Base-by-base conservation (phyloP, 768 basidiomycete genomes). In the Aureoboletus auriporus region DNA sequence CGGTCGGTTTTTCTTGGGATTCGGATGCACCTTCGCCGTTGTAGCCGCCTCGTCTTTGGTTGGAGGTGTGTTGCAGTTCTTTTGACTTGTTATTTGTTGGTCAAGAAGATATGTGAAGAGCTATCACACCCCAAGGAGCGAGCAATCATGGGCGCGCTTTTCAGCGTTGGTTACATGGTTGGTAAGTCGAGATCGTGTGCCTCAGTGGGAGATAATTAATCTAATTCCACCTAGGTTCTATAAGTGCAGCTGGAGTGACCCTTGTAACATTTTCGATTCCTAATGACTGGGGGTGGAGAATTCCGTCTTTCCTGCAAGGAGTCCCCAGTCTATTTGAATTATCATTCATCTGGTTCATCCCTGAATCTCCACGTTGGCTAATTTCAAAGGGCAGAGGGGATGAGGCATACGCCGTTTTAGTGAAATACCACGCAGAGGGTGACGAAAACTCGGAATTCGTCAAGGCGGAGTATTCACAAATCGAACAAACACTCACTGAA, bases 301-400 rank as follows among this genome's bases (percentile, higher is more conserved):
- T 47, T 1, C 40, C 50, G 23, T 51, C 50, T 42, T 16, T 35
- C 33, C 70, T 84, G 5, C 84, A 84, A 61, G 55, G 76, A 33
- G 58, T 73, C 0, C 83, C 83, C 1, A 76, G 75, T 50, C 33
- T 71, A 8, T 62, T 83, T n/a, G 82, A 84, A 52, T 57, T 84
- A 35, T 49, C 53, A 27, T 83, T 83, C 62, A 68, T 83, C 43
- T 75, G 64, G 57, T 77, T 79, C 60, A 67, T 83, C 20, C 80
- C 81, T 7, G 82, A 84, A 56, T 80, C 79, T 5, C 82, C 82
- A 10, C 73, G 79, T 41, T 83, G 80, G 80, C 70, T 83, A 3
- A 69, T 83, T 27, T 75, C 79, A 5, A 76, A 75, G 44, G 80
- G 81, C 23, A 73, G 80, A 12, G 63, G 62, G 2, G 69, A 71